Base-by-base conservation (phyloP, 805 yeast species). In the Wickerhamomyces chaumierensis region DNA sequence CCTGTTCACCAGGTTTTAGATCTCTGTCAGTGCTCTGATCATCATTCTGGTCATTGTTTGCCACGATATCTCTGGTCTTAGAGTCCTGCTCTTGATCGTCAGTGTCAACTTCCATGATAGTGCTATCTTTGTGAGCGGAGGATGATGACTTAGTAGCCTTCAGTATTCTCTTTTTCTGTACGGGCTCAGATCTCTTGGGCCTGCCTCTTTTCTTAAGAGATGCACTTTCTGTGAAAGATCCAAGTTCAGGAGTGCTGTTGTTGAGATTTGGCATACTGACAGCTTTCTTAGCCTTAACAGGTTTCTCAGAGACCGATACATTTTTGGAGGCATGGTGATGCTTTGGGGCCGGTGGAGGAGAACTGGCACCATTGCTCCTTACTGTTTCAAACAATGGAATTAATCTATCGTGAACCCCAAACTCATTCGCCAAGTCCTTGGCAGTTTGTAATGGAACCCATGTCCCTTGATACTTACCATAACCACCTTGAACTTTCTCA, bases 401-500 rank as follows among this genome's bases (percentile, higher is more conserved):
- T 34, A 90, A 65, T 14, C 70, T 64, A 3, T 72, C 81, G 43
- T 66, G 63, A 4, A 83, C 94, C 1, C 71, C 77, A 47, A 75
- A 76, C 48, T 75, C 76, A 36, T 65, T 63, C 2, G 90, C 85
- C 40, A 85, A 70, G 44, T 70, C 73, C 19, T 65, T 60, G 1
- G 95, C 96, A 36, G 83, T 74, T 6, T 69, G 75, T 44, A 84
- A 60, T 0, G 96, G 96, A 8, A 88, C 88, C 96, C 96, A 88
- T 2, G 96, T 88, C 15, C 96, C 96, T 59, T 90, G 97, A 59
- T 87, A 90, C 54, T 88, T 80, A 39, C 97, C 97, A 56, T 87
- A 88, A 3, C 97, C 97, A 44, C 97, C 97, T 59, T 88, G 97
- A 18, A 88, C 86, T 57, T 90, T 90, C 52, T 88, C 96, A 57